Conservation (phyloP, 2,329 filamentous ascomycete species). For the Ophiostoma populinum region DNA sequence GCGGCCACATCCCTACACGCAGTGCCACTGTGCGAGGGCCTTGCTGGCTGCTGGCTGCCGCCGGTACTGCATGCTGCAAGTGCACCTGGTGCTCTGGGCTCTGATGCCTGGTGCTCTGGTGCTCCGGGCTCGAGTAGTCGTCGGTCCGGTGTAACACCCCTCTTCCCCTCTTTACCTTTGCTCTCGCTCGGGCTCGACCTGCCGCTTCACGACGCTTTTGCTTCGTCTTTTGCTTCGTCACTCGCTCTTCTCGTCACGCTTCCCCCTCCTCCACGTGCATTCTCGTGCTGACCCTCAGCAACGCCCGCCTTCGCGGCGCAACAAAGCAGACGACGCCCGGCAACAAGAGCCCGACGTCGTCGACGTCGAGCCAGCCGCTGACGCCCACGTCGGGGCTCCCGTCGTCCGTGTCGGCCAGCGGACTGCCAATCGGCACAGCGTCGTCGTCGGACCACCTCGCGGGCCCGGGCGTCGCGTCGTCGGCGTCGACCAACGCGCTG, state of each 20-base stretch:
- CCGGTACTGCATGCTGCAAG: too few species aligned
- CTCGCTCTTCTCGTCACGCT: neutral
- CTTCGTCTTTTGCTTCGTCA: neutral
- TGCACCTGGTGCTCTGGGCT: too few species aligned
- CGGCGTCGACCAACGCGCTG: neutral
- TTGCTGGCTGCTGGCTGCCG: too few species aligned
- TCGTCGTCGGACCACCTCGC: neutral
- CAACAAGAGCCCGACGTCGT: slow-evolving; percentile 9
- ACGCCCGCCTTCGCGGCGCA: slow-evolving; percentile 10
- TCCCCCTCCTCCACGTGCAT: neutral
- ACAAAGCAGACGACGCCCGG: slow-evolving; percentile 4
- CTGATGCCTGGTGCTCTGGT: too few species aligned
- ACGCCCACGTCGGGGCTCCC: slow-evolving; percentile 22
- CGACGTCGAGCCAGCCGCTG: slow-evolving; percentile 8
- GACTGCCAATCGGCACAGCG: slow-evolving; percentile 2
- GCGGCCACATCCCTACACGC: too few species aligned
- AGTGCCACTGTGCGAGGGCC: too few species aligned
- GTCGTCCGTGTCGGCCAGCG: slow-evolving; percentile 1
- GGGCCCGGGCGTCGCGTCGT: neutral
- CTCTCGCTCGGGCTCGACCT: too few species aligned
- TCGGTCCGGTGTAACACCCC: too few species aligned
- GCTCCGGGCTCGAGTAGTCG: too few species aligned
- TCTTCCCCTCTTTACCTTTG: too few species aligned
- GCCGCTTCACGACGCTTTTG: too few species aligned
- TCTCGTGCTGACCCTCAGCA: slow-evolving; percentile 3